Conservation (phyloP, 345 rosid species). For the Salix viminalis region DNA sequence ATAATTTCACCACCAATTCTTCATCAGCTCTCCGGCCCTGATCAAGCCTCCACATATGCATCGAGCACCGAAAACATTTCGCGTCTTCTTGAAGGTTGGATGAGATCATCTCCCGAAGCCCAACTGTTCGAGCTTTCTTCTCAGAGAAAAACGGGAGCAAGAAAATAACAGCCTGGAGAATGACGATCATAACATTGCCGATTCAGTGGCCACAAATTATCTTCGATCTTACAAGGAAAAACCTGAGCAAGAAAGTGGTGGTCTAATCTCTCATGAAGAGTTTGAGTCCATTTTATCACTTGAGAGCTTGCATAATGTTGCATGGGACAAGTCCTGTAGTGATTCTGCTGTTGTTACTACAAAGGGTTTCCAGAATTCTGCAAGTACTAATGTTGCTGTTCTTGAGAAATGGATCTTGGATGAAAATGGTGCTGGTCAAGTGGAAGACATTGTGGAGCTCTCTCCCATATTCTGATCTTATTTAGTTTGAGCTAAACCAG, state of each 20-base stretch:
- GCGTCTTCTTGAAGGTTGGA: slow-evolving; percentile 85
- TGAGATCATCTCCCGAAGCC: slow-evolving; percentile 64
- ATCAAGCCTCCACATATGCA: slow-evolving; percentile 52
- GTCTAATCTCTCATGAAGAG: slow-evolving; percentile 45
- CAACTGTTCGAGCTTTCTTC: not conserved
- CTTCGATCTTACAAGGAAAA: slow-evolving; percentile 27
- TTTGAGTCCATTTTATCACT: slow-evolving; percentile 54
- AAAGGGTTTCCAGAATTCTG: slow-evolving; percentile 22
- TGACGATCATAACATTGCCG: slow-evolving; percentile 4
- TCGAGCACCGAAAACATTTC: slow-evolving; percentile 93
- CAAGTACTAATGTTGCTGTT: slow-evolving; percentile 25
- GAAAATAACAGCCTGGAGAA: not conserved
- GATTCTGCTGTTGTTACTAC: slow-evolving; percentile 15
- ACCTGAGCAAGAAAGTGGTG: slow-evolving; percentile 39
- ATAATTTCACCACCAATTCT: slow-evolving; percentile 21
- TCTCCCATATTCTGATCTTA: not conserved
- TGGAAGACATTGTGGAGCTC: slow-evolving; percentile 22
- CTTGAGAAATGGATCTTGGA: slow-evolving; percentile 98
- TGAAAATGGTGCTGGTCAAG: slow-evolving; percentile 38
- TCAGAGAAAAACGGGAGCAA: not conserved
- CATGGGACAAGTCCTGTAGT: slow-evolving; percentile 40
- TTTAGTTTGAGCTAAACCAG: not conserved
- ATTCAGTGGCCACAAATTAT: slow-evolving; percentile 16
- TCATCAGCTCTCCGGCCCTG: slow-evolving; percentile 10
- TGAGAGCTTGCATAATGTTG: slow-evolving; percentile 41